phyloP scores from a whole-genome alignment of 768 basidiomycete genomes.

The Candolleomyces aberdarensis region DNA sequence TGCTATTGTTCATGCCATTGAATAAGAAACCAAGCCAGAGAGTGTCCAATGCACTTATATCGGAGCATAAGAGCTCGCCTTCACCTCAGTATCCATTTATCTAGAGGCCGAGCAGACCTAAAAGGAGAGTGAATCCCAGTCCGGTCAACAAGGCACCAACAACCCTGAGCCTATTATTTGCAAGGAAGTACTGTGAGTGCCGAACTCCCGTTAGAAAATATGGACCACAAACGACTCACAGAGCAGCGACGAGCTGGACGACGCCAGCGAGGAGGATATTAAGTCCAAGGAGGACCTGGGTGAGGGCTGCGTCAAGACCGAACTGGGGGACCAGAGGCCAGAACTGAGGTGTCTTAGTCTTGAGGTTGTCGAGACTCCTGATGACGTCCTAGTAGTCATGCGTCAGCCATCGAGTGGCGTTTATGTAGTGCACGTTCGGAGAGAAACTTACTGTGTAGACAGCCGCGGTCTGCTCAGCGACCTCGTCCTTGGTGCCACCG shows the following conservation, averaged over 20 bases:
- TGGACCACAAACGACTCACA: not conserved
- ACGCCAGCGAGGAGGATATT: slow-evolving; percentile 9
- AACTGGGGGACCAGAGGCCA: not conserved
- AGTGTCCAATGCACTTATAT: too few species aligned
- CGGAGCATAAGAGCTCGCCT: not conserved
- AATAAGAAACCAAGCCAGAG: too few species aligned
- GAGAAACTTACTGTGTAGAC: slow-evolving; percentile 2
- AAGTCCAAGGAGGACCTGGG: slow-evolving; percentile 11
- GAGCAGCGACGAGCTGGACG: slow-evolving; percentile 4
- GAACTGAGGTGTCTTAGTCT: slow-evolving; percentile 6
- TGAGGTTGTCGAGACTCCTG: slow-evolving; percentile 8
- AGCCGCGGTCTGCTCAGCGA: slow-evolving; percentile 9
- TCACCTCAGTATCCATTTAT: not conserved
- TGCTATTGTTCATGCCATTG: too few species aligned
- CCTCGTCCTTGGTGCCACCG: slow-evolving; percentile 12
- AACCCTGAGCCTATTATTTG: not conserved
- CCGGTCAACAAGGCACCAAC: not conserved
- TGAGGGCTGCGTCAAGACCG: slow-evolving; percentile 8
- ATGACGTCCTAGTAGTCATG: slow-evolving; percentile 1
- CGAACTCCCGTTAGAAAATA: not conserved
- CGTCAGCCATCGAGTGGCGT: not conserved
- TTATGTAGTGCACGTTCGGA: not conserved
- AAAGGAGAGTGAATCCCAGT: not conserved
- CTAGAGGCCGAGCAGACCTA: not conserved
- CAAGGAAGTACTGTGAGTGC: not conserved